Base-by-base conservation (phyloP, 495 filamentous ascomycete genomes). In the Penicillium waksmanii region DNA sequence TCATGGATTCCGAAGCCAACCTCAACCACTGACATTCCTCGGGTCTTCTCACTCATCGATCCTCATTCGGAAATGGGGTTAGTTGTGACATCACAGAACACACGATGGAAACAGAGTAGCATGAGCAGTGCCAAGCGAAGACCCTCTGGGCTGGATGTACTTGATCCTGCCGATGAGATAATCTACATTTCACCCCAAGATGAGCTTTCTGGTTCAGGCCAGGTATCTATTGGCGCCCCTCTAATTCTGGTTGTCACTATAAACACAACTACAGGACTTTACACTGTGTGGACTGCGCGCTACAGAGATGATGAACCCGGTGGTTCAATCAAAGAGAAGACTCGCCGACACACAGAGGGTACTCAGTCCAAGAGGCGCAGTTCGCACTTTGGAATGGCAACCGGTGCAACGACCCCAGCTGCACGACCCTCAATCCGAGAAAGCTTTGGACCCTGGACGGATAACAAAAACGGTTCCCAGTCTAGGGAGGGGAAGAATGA, bases 61-160 rank as follows among this genome's bases (percentile, higher is more conserved):
- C 95, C 95, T 33, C 77, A 97, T 57, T 80, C 91, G 3, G 92
- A 97, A 65, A 82, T 96, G 71, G 95, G 94, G 1, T 68, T 93
- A 44, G 87, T 97, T 38, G 88, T 97, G 13, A 85, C 87, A 17
- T 74, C 76, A 23, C 65, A 81, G 55, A 57, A 63, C 56, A 72
- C 66, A 19, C 64, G 64, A 76, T 67, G 64, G 62, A 42, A 76
- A 25, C 66, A 74, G 23, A 65, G 65, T 43, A 73, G 66, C 55
- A 54, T 66, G 33, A 64, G 38, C 48, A 74, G 58, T 42, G 60
- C 63, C 46, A 74, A 55, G 47, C 52, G 44, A 52, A 61, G 66
- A 50, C 68, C 61, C 8, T 76, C 72, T 13, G 73, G 77, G 50
- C 73, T 82, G 57, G 80, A 80, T 58, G 72, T 72, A 23, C 79